These are phyloP conservation scores for Leccinum arenicola DNA, from an alignment of 768 basidiomycete genomes.

Conservation along the genomic window DNA sequence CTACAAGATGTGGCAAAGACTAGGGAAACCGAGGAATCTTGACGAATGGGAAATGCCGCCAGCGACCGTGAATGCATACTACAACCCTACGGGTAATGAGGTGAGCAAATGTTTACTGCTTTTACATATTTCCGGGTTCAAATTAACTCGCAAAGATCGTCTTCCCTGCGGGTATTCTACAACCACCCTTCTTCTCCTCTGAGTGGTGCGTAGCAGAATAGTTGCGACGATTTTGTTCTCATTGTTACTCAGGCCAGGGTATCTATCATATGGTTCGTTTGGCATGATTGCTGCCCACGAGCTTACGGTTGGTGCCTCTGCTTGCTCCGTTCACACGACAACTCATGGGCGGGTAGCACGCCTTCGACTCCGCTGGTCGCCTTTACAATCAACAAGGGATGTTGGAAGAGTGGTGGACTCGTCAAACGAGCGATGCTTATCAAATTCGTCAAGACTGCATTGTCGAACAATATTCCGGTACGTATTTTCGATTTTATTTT, in stretches of 20 bases:
- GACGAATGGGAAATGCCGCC: slow-evolving; percentile 89
- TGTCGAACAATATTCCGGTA: slow-evolving; percentile 86
- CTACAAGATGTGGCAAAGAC: slow-evolving; percentile 67
- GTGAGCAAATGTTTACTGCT: slow-evolving; percentile 34
- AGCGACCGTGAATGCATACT: slow-evolving; percentile 85
- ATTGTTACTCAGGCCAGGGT: slow-evolving; percentile 66
- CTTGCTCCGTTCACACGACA: neutral
- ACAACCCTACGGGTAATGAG: slow-evolving; percentile 84
- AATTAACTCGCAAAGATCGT: slow-evolving; percentile 57
- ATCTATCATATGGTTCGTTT: slow-evolving; percentile 89
- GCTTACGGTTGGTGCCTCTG: slow-evolving; percentile 57
- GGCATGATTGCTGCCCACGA: slow-evolving; percentile 93
- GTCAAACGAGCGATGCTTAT: slow-evolving; percentile 81
- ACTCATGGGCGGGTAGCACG: slow-evolving; percentile 51
- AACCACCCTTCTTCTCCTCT: slow-evolving; percentile 84
- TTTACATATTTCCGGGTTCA: neutral
- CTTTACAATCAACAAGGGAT: slow-evolving; percentile 90
- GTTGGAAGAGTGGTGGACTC: slow-evolving; percentile 91
- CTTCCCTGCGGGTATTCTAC: slow-evolving; percentile 95
- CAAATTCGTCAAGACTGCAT: slow-evolving; percentile 82
- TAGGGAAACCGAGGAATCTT: slow-evolving; percentile 68
- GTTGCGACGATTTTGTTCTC: neutral
- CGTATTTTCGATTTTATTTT: slow-evolving; percentile 25
- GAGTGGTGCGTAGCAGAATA: slow-evolving; percentile 52
- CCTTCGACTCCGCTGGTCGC: slow-evolving; percentile 86